A percentile compares a stretch with the other conserved stretches of the same genome.
phyloP scores from a whole-genome alignment of 306 rosid species.

The Vicia villosa region DNA sequence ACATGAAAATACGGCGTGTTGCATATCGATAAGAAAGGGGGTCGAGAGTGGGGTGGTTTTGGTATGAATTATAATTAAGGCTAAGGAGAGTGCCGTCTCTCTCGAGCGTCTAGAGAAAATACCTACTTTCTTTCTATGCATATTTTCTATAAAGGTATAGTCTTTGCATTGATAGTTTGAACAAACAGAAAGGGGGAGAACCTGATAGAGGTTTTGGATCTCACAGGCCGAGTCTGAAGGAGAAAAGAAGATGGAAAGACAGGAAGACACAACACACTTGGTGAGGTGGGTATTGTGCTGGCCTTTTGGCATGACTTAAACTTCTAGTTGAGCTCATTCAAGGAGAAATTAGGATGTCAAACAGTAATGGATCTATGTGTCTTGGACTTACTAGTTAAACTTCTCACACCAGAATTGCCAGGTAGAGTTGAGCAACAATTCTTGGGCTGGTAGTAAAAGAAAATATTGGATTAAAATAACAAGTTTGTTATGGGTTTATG shows the following conservation, averaged over 20 bases:
- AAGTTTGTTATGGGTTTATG: not conserved
- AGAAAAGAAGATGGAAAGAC: not conserved
- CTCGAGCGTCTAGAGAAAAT: too few relatives aligned
- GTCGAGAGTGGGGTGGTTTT: too few relatives aligned
- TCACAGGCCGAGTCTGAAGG: not conserved
- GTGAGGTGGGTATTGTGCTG: not conserved
- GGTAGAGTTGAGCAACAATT: not conserved
- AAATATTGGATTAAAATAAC: not conserved
- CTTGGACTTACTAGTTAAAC: not conserved
- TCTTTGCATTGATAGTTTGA: too few relatives aligned
- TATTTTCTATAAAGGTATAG: too few relatives aligned
- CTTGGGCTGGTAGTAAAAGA: not conserved
- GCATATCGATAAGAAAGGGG: too few relatives aligned
- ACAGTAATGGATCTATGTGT: not conserved
- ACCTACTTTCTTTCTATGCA: too few relatives aligned
- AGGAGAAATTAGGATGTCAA: not conserved
- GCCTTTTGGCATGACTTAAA: not conserved
- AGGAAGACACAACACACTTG: not conserved
- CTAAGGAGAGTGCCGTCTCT: not conserved
- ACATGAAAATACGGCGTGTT: not conserved
- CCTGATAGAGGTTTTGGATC: not conserved
- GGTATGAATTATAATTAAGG: too few relatives aligned
- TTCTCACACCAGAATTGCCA: not conserved
- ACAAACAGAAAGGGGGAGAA: not conserved
- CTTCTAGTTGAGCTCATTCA: not conserved